phyloP scores from a whole-genome alignment of 768 basidiomycete genomes.

The Tulasnella sp. region DNA sequence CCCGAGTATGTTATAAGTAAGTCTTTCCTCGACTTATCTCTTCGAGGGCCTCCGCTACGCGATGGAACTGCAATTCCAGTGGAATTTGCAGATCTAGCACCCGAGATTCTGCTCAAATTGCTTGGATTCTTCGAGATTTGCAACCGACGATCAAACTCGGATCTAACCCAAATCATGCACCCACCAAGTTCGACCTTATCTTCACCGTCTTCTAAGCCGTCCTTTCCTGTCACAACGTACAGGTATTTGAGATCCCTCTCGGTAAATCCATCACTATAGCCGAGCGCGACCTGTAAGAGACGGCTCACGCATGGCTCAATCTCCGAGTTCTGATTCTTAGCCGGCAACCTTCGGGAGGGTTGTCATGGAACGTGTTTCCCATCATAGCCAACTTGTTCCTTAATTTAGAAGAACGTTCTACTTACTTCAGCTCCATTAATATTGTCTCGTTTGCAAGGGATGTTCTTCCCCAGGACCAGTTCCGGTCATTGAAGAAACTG shows the following conservation, averaged over 20 bases:
- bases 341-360: background rate
- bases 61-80: too few relatives aligned
- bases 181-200: background rate
- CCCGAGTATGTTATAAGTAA: too few relatives aligned
- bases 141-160: too few relatives aligned
- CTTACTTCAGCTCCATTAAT: background rate
- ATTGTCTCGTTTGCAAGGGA: background rate
- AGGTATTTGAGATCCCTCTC: background rate
- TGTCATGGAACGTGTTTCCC: background rate
- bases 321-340: background rate
- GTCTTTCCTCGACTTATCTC: too few relatives aligned
- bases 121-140: too few relatives aligned
- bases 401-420: background rate
- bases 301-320: background rate
- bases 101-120: too few relatives aligned
- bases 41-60: too few relatives aligned
- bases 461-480: background rate
- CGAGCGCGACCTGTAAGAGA: background rate
- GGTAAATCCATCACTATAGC: background rate
- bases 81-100: too few relatives aligned
- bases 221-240: background rate
- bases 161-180: too few relatives aligned
- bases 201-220: background rate
- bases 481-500: background rate
- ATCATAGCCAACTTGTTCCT: background rate